phyloP scores from a whole-genome alignment of 148 eudicot genomes.

The Amaranthus cruentus region DNA sequence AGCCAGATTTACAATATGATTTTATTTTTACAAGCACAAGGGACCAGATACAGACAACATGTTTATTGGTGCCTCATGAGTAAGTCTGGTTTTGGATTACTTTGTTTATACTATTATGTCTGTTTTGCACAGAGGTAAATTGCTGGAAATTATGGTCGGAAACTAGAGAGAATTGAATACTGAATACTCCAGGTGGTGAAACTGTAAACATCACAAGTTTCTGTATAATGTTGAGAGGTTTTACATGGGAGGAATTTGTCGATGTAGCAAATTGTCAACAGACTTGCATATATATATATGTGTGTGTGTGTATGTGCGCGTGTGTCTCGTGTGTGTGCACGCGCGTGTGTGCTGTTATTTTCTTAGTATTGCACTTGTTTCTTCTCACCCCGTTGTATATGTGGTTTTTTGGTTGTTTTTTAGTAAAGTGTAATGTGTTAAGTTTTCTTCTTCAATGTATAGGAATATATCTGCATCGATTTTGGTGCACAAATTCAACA shows the following conservation, averaged over 20 bases:
- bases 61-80: slow-evolving; percentile 45
- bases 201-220: neutral
- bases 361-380: neutral
- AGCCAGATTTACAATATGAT: slow-evolving; percentile 12
- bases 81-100: slow-evolving; percentile 28
- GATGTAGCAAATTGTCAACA: neutral
- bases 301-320: too few relatives aligned
- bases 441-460: slow-evolving; percentile 19
- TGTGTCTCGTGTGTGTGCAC: too few relatives aligned
- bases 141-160: neutral
- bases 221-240: neutral
- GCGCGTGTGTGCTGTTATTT: neutral
- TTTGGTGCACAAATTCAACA: slow-evolving; percentile 39
- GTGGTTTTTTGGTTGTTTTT: neutral
- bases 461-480: slow-evolving; percentile 52
- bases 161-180: neutral
- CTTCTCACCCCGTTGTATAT: neutral
- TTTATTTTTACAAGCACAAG: slow-evolving; percentile 20
- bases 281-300: neutral
- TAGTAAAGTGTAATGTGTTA: slow-evolving; percentile 3
- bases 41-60: slow-evolving; percentile 30
- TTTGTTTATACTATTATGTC: neutral
- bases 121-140: neutral
- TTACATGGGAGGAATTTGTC: neutral
- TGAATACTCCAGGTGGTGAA: neutral